phyloP scores from a whole-genome alignment of 176 grass and related monocot genomes.

The Oryza meridionalis region DNA sequence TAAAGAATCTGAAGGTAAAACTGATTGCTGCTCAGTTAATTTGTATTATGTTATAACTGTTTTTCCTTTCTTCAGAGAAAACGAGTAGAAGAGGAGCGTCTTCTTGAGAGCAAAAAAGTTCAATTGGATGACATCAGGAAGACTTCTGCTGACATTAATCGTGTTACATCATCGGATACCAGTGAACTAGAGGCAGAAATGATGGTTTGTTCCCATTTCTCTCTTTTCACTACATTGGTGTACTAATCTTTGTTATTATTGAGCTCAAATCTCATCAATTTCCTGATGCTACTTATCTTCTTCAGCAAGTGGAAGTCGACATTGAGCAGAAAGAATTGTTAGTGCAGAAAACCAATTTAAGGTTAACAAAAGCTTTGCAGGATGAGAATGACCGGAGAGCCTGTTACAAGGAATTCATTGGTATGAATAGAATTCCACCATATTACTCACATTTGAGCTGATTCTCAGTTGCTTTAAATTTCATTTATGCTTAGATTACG shows the following conservation, averaged over 20 bases:
- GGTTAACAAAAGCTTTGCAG: constrained; percentile 40
- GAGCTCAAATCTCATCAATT: constrained; percentile 22
- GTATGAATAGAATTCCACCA: constrained; percentile 46
- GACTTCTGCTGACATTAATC: constrained; percentile 56
- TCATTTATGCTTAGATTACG: background rate
- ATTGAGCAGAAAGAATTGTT: constrained; percentile 58
- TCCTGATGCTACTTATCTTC: constrained; percentile 28
- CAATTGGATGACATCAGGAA: constrained; percentile 62
- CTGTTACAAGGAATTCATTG: constrained; percentile 55
- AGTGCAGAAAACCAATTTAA: constrained; percentile 66
- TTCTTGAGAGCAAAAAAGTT: constrained; percentile 54
- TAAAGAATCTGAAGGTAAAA: constrained; percentile 68
- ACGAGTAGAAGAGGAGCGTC: constrained; percentile 47
- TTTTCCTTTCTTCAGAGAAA: constrained; percentile 57
- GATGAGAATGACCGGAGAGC: constrained; percentile 55
- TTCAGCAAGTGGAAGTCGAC: constrained; percentile 62
- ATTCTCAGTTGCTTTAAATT: constrained; percentile 16
- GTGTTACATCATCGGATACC: constrained; percentile 46
- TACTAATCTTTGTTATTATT: constrained; percentile 19
- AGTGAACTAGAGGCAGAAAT: constrained; percentile 79
- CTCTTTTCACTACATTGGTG: constrained; percentile 21
- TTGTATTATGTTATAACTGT: constrained; percentile 15
- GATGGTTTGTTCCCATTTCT: constrained; percentile 51
- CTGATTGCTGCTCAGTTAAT: background rate
- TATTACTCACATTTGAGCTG: background rate